Conservation (phyloP, 768 basidiomycete species). For the Pseudohyphozyma bogoriensis region DNA sequence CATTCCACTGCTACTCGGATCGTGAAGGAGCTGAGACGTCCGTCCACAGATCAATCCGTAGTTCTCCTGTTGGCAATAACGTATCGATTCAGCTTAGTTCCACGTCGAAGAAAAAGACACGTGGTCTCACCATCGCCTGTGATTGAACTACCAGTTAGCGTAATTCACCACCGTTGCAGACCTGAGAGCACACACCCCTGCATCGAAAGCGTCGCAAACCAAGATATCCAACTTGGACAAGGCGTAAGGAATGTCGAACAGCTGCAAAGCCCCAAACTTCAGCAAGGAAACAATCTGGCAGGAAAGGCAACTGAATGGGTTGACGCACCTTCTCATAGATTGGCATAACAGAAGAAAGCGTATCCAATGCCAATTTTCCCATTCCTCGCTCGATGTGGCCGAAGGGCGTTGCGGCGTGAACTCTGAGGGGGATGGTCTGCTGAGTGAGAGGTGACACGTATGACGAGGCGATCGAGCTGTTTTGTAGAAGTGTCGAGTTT, state of each 20-base stretch:
- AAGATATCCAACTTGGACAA: slow-evolving; percentile 91
- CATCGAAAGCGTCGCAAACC: slow-evolving; percentile 80
- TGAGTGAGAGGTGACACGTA: slow-evolving; percentile 72
- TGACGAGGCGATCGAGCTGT: slow-evolving; percentile 52
- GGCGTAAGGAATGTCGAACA: slow-evolving; percentile 86
- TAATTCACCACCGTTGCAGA: no score
- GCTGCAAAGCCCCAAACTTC: slow-evolving; percentile 36
- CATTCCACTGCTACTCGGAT: not conserved
- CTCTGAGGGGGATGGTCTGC: slow-evolving; percentile 66
- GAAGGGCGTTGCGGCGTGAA: slow-evolving; percentile 48
- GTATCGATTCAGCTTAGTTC: slow-evolving; percentile 4
- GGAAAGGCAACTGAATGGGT: not conserved
- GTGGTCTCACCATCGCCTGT: slow-evolving; percentile 48
- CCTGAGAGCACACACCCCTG: slow-evolving; percentile 43
- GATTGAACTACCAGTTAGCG: not conserved
- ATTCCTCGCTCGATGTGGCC: slow-evolving; percentile 3
- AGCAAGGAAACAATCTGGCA: not conserved
- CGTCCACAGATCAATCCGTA: slow-evolving; percentile 52
- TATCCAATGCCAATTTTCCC: slow-evolving; percentile 65
- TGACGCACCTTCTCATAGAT: slow-evolving; percentile 54
- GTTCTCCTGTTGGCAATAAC: slow-evolving; percentile 45
- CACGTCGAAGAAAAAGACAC: slow-evolving; percentile 4
- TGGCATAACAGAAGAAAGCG: slow-evolving; percentile 56
- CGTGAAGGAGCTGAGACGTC: slow-evolving; percentile 39
- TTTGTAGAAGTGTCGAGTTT: no score